phyloP scores from a whole-genome alignment of 208 protist species.

The Leishmania amazonensis region DNA sequence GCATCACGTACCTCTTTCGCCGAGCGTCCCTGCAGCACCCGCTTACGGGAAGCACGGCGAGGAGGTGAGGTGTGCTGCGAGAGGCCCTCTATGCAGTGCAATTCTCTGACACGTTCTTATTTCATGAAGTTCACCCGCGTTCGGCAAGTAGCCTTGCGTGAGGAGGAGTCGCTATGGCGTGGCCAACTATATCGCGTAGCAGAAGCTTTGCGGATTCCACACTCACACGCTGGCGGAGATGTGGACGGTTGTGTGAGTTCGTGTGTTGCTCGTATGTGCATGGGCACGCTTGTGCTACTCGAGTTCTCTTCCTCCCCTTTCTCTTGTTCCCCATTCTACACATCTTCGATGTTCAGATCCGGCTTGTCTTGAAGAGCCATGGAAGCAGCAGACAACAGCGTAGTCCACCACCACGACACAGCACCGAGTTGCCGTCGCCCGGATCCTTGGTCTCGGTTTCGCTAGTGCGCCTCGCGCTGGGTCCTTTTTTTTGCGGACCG shows the following conservation, averaged over 20 bases:
- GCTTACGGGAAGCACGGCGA: neutral
- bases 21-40: neutral
- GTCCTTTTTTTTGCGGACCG: neutral
- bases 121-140: neutral
- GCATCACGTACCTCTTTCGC: conserved; percentile 46
- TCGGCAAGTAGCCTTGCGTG: neutral
- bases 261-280: neutral
- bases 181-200: neutral
- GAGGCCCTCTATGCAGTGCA: neutral
- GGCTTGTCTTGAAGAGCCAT: neutral
- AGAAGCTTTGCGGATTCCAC: neutral
- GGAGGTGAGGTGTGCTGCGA: neutral
- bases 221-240: neutral
- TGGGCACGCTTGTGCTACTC: neutral
- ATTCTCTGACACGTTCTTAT: neutral
- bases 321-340: neutral
- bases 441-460: neutral
- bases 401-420: neutral
- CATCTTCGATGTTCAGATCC: conserved; percentile 1
- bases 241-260: neutral
- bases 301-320: neutral
- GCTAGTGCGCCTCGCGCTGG: neutral
- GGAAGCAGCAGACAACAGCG: neutral
- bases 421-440: neutral
- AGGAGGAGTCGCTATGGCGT: neutral